Evolutionary conservation across 2,329 filamentous ascomycete genomes (phyloP).

Genomic region (Torrubiella hemipterigena): DNA sequence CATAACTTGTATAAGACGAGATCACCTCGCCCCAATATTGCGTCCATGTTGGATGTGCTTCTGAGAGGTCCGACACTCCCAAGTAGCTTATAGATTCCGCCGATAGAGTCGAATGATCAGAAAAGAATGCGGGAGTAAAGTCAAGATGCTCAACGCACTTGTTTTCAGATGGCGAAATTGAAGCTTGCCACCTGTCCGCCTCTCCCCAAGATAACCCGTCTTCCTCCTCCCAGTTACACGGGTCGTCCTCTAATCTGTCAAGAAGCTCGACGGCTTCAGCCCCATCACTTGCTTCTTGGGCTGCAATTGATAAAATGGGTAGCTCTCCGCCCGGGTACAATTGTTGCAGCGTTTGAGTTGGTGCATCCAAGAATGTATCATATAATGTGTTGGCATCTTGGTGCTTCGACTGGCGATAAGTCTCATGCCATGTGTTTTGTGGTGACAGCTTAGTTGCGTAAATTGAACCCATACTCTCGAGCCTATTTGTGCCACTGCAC

Average conservation of each 20-base stretch:
- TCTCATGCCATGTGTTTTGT: no score
- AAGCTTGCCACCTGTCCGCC: conserved; percentile 2
- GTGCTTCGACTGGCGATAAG: no score
- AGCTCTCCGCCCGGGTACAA: no score
- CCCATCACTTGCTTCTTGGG: conserved; percentile 9
- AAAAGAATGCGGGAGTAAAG: conserved; percentile 34
- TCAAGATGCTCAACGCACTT: conserved; percentile 39
- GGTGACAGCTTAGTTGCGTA: no score
- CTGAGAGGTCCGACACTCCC: conserved; percentile 24
- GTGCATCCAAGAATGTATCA: no score
- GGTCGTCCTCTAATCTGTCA: conserved; percentile 3
- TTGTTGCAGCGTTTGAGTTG: no score
- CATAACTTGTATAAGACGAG: conserved; percentile 48
- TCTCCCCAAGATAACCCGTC: conserved; percentile 4
- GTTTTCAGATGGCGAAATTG: neutral
- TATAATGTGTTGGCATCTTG: no score
- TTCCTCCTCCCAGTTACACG: neutral
- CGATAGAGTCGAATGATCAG: conserved; percentile 10
- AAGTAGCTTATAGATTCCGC: conserved; percentile 16
- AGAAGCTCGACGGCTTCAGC: conserved; percentile 8
- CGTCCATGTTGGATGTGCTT: conserved; percentile 34
- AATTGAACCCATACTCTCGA: no score
- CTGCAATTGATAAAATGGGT: no score
- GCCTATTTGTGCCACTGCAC: no score
- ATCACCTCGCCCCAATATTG: conserved; percentile 45